Percentiles rank a stretch among this genome's conserved stretches.
phyloP scores from a whole-genome alignment of 805 yeast species.

The Monosporozyma siamensis region DNA sequence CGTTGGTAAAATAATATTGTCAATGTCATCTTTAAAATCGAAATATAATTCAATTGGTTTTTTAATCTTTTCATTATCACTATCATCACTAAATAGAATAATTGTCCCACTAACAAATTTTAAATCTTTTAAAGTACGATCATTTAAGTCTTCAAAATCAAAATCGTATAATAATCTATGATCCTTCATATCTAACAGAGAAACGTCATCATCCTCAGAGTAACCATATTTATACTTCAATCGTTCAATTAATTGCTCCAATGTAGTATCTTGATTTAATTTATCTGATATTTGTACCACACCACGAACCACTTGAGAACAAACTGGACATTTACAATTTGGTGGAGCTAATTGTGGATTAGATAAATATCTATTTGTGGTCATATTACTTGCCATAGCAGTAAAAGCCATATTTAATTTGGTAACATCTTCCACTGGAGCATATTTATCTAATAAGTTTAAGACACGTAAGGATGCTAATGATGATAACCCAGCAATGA shows the following conservation, averaged over 20 bases:
- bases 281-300: conserved; percentile 30
- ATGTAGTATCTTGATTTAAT: conserved; percentile 27
- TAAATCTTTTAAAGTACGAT: conserved; percentile 38
- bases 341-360: conserved; percentile 54
- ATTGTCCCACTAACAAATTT: conserved; percentile 55
- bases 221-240: conserved; percentile 45
- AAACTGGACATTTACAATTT: conserved; percentile 63
- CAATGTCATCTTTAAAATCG: conserved; percentile 14
- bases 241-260: conserved; percentile 44
- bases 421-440: conserved; percentile 30
- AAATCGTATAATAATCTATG: conserved; percentile 66
- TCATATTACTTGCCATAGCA: conserved; percentile 38
- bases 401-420: conserved; percentile 40
- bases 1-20: conserved; percentile 25
- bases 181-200: conserved; percentile 26
- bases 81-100: conserved; percentile 70
- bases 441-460: conserved; percentile 22
- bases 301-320: conserved; percentile 45
- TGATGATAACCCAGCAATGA: conserved; percentile 82
- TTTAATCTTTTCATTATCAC: conserved; percentile 38
- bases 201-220: conserved; percentile 25
- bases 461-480: conserved; percentile 57
- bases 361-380: conserved; percentile 47
- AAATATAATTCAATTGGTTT: conserved; percentile 58
- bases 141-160: conserved; percentile 76